Evolutionary conservation across 768 basidiomycete genomes (phyloP).

Genomic region (Serendipita vermifera): DNA sequence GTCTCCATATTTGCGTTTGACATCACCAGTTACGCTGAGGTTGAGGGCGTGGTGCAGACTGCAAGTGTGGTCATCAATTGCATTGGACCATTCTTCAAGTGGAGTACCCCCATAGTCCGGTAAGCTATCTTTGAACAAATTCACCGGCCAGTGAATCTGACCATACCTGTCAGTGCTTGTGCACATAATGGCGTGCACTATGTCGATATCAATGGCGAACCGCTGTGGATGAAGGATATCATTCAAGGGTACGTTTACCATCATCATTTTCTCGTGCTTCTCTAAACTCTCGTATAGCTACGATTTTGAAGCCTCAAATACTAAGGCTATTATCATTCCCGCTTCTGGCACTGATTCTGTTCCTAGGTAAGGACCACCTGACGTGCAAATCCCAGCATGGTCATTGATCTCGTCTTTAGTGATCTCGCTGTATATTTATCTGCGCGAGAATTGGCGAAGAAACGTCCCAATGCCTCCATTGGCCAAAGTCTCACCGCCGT

Average conservation of each 20-base stretch:
- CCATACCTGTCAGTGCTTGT: constrained; percentile 43
- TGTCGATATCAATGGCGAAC: constrained; percentile 68
- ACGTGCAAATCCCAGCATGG: no score
- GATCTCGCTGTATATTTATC: constrained; percentile 59
- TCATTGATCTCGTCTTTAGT: neutral
- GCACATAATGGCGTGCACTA: constrained; percentile 66
- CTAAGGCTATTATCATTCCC: constrained; percentile 64
- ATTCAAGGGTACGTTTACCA: constrained; percentile 38
- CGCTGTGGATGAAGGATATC: constrained; percentile 50
- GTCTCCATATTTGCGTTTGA: constrained; percentile 44
- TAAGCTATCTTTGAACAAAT: constrained; percentile 30
- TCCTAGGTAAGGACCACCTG: constrained; percentile 32
- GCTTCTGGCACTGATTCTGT: constrained; percentile 67
- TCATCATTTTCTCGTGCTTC: constrained; percentile 7
- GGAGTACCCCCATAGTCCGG: constrained; percentile 61
- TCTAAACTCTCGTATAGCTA: constrained; percentile 34
- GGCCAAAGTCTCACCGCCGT: constrained; percentile 47
- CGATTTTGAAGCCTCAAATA: constrained; percentile 57
- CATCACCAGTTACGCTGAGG: constrained; percentile 37
- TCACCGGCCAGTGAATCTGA: no score
- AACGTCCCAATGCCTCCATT: constrained; percentile 23
- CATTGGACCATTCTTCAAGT: constrained; percentile 61
- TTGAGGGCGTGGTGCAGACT: constrained; percentile 44
- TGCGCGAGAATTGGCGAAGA: constrained; percentile 24
- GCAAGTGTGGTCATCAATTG: constrained; percentile 62